Conservation (phyloP, 1,284 basidiomycete species). For the Apiotrichum siamense region DNA sequence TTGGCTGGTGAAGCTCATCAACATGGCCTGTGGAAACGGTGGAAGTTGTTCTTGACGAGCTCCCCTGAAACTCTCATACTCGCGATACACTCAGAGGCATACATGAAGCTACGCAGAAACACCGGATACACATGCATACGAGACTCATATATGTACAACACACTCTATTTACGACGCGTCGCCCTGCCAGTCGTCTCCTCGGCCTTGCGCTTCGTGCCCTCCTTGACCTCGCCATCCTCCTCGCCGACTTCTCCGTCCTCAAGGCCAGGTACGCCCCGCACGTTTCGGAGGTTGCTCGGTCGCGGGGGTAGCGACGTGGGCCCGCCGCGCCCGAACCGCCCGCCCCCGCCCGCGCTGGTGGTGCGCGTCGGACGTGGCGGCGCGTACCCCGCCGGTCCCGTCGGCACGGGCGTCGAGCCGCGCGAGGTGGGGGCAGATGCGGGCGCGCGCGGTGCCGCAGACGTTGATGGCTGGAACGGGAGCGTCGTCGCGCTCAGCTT, state of each 20-base stretch:
- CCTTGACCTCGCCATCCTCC: constrained; percentile 12
- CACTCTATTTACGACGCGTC: constrained; percentile 1
- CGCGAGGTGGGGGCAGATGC: constrained; percentile 7
- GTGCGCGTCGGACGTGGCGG: background rate
- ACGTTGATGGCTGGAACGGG: constrained; percentile 30
- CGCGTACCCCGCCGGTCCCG: too few relatives aligned
- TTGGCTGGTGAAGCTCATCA: too few relatives aligned
- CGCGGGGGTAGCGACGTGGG: constrained; percentile 4
- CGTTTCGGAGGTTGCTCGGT: constrained; percentile 3
- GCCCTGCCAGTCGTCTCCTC: background rate
- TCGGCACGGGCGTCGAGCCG: constrained; percentile 6
- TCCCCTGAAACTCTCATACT: too few relatives aligned
- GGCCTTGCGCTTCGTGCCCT: background rate
- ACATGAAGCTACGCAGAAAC: too few relatives aligned
- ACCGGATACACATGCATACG: too few relatives aligned
- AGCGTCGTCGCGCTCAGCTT: constrained; percentile 23
- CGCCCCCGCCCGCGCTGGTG: background rate
- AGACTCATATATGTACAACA: background rate
- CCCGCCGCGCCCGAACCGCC: background rate
- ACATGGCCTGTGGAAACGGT: background rate
- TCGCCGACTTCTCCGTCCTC: constrained; percentile 12
- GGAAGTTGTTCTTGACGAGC: too few relatives aligned
- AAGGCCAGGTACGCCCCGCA: background rate
- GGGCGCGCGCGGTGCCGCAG: background rate
- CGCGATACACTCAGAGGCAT: too few relatives aligned